Percentiles rank a stretch among this genome's conserved stretches.
phyloP scores from a whole-genome alignment of 2,329 filamentous ascomycete species.

The Cladosporium sp. region DNA sequence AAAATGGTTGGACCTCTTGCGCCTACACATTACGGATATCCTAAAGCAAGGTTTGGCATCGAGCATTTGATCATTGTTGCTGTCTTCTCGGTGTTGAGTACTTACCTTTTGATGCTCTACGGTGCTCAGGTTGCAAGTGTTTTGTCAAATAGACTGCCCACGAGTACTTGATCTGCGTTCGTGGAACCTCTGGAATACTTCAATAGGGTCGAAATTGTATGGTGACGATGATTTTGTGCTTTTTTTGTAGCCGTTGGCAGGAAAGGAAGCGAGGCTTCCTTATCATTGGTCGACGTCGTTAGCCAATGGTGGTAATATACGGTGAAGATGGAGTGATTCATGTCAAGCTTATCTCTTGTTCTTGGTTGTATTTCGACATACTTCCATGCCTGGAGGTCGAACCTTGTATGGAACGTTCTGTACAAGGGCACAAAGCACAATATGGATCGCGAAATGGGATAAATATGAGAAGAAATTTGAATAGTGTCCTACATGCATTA shows the following conservation, averaged over 20 bases:
- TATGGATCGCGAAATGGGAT: neutral
- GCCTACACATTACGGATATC: slow-evolving; percentile 2
- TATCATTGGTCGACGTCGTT: too few species aligned
- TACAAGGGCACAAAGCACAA: too few species aligned
- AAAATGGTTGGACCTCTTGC: slow-evolving; percentile 38
- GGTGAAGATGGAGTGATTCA: too few species aligned
- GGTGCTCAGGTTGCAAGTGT: neutral
- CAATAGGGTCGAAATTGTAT: neutral
- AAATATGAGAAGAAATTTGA: neutral
- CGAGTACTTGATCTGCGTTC: neutral
- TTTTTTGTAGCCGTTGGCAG: neutral
- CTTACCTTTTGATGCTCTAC: slow-evolving; percentile 4
- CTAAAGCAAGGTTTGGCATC: neutral
- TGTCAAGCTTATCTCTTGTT: too few species aligned
- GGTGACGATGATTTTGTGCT: neutral
- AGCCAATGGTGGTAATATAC: neutral
- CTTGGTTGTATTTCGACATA: too few species aligned
- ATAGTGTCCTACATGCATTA: neutral
- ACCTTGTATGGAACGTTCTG: too few species aligned
- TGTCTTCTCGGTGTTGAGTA: neutral
- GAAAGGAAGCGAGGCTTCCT: neutral
- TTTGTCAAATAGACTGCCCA: neutral
- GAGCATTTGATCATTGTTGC: slow-evolving; percentile 3
- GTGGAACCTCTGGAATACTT: neutral
- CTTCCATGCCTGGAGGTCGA: too few species aligned